Evolutionary conservation across 306 rosid species (phyloP), one percentile per base, ranked within the genome.

Genomic region (Rosa multiflora): DNA sequence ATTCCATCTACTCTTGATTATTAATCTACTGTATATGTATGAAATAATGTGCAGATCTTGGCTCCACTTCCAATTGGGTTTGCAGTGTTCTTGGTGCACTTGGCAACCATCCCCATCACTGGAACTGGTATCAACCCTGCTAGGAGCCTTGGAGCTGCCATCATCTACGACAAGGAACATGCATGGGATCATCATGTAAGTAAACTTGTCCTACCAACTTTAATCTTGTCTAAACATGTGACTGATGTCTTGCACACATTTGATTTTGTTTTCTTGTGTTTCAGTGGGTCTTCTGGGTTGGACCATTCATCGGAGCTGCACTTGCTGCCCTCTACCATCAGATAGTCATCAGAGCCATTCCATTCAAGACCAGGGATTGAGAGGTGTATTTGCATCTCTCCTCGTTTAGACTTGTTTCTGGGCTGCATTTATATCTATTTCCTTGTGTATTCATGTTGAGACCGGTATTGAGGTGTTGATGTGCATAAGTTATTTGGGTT

Each of bases 221-320:
- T 2, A 29, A 20, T 32, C 15, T 4, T 23, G 13, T 62, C 59
- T 17, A 32, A 63, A 15, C 4, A 23, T 7, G 21, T 5, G 29
- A 52, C 20, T 20, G 5, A 29, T 66, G 8, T 26, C 17, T 47
- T 43, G 18, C 66, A 62, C 47, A 47, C 10, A 11, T 47, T 7
- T n/a, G n/a, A 32, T n/a, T 69, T 69, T 17, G 9, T 37, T 71
- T 56, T 73, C 35, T 76, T 35, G 14, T 61, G 59, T 6, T 68
- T 63, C 85, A 88, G 91, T 86, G 91, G 91, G 77, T 88, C 74
- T 88, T 88, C 77, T 88, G 91, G 91, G 83, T 83, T 1, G 91
- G 91, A 67, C 91, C 91, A 21, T 88, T 86, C 85, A 77, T 83
- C 7, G 91, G 89, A 79, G 89, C 91, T 72, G 89, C 89, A 49